Percentiles rank a stretch among this genome's conserved stretches.
Conservation (phyloP, 306 rosid species). For the Gastrolobium villosum region DNA sequence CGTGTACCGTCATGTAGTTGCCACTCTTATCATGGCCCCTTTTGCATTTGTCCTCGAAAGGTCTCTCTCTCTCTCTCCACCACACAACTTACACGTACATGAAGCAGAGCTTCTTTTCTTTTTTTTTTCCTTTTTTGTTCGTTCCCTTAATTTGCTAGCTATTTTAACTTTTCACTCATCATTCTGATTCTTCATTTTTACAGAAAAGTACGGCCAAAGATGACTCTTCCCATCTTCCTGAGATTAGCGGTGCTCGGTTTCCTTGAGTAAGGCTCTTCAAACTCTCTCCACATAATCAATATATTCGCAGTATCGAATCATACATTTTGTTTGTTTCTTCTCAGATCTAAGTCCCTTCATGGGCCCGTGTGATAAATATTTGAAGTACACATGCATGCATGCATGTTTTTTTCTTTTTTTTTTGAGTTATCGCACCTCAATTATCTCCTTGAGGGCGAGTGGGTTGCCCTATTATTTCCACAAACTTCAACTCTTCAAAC, state of each 20-base stretch:
- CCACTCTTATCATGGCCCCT: constrained; percentile 76
- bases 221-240: constrained; percentile 85
- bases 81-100: background rate
- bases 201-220: constrained; percentile 93
- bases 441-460: too few species aligned
- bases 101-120: background rate
- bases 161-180: background rate
- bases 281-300: background rate
- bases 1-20: constrained; percentile 82
- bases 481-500: too few species aligned
- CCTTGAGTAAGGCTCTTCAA: constrained; percentile 81
- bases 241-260: constrained; percentile 77
- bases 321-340: constrained; percentile 38
- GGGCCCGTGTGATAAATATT: constrained; percentile 1
- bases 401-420: constrained; percentile 1
- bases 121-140: background rate
- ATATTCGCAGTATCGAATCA: constrained; percentile 17
- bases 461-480: too few species aligned
- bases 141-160: background rate
- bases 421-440: too few species aligned
- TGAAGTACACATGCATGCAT: constrained; percentile 27
- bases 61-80: constrained; percentile 48
- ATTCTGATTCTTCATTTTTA: constrained; percentile 12
- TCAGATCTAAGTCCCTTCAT: constrained; percentile 24
- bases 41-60: constrained; percentile 90